Percentiles rank a stretch among this genome's conserved stretches.
phyloP scores from a whole-genome alignment of 2,329 filamentous ascomycete genomes.

The Pezicula radicicola region DNA sequence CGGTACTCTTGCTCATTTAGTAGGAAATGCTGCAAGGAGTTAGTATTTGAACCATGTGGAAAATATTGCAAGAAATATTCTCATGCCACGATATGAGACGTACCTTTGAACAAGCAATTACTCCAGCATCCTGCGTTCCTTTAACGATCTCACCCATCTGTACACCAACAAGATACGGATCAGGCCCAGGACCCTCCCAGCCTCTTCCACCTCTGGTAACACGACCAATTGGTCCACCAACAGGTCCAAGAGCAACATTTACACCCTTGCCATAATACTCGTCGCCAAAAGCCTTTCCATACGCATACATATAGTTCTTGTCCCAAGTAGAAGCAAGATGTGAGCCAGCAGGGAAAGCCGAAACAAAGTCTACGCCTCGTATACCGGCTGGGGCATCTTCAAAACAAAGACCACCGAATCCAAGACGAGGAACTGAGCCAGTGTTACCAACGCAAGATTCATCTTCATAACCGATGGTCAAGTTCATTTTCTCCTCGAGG shows the following conservation, averaged over 20 bases:
- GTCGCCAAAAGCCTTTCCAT: slow-evolving; percentile 70
- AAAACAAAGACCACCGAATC: slow-evolving; percentile 22
- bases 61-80: slow-evolving; percentile 25
- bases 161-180: slow-evolving; percentile 45
- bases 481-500: slow-evolving; percentile 65
- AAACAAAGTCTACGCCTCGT: slow-evolving; percentile 50
- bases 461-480: slow-evolving; percentile 16
- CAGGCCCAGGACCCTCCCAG: slow-evolving; percentile 53
- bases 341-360: slow-evolving; percentile 64
- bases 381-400: slow-evolving; percentile 22
- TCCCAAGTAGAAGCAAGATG: slow-evolving; percentile 69
- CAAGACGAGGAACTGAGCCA: slow-evolving; percentile 17
- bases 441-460: slow-evolving; percentile 20
- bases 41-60: slow-evolving; percentile 25
- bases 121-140: slow-evolving; percentile 47
- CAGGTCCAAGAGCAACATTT: slow-evolving; percentile 63
- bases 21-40: slow-evolving; percentile 55
- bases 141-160: slow-evolving; percentile 58
- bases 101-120: slow-evolving; percentile 52
- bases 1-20: slow-evolving; percentile 66
- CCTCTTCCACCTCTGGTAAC: slow-evolving; percentile 62
- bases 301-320: slow-evolving; percentile 61
- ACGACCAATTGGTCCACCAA: slow-evolving; percentile 65
- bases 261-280: slow-evolving; percentile 77
- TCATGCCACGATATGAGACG: slow-evolving; percentile 38